phyloP scores from a whole-genome alignment of 1,139 yeast genomes.

The Nakaseomyces delphensis region DNA sequence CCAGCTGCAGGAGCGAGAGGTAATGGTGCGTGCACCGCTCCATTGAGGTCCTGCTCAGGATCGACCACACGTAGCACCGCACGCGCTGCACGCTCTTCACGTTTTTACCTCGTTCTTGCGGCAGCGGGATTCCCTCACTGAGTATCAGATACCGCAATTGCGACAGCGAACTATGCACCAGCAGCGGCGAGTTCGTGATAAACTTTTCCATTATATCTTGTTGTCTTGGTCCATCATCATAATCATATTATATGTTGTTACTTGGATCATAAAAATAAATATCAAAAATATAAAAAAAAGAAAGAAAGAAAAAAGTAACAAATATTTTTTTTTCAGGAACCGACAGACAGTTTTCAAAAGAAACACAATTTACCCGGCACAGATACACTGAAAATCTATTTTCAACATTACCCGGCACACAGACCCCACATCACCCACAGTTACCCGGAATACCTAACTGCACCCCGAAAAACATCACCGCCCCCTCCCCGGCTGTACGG shows the following conservation, averaged over 20 bases:
- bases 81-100: conserved; percentile 42
- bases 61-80: conserved; percentile 75
- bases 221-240: neutral
- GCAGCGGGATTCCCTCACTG: conserved; percentile 62
- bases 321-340: no score
- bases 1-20: conserved; percentile 44
- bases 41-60: conserved; percentile 58
- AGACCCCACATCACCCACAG: neutral
- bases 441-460: neutral
- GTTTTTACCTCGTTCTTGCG: conserved; percentile 32
- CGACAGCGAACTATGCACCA: conserved; percentile 61
- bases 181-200: conserved; percentile 30
- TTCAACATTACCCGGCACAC: neutral
- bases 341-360: no score
- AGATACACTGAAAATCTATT: no score
- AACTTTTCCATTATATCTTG: conserved; percentile 21
- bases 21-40: conserved; percentile 47
- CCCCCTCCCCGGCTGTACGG: no score
- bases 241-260: no score
- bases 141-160: conserved; percentile 73
- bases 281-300: no score
- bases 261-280: no score
- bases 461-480: conserved; percentile 1
- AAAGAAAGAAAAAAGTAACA: no score
- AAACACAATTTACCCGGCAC: no score